Conservation (phyloP, 2,329 filamentous ascomycete species). For the Colletotrichum sp. region DNA sequence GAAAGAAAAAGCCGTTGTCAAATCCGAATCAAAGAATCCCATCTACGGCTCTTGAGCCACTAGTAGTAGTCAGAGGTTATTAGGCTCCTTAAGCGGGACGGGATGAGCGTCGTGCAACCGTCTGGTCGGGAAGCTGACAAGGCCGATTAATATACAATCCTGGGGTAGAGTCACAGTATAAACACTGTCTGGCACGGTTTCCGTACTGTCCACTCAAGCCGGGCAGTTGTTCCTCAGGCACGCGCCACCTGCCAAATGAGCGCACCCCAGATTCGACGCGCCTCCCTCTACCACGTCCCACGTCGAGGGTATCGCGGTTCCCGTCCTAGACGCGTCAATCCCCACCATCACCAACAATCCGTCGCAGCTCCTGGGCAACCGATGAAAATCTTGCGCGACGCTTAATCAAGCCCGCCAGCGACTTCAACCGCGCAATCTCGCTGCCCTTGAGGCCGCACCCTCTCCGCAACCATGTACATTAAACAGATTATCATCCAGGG, state of each 20-base stretch:
- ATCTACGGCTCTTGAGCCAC: neutral
- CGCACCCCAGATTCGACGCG: conserved; percentile 11
- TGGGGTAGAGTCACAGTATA: neutral
- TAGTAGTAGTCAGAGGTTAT: neutral
- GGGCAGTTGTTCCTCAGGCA: conserved; percentile 14
- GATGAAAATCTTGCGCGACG: conserved; percentile 18
- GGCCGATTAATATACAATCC: neutral
- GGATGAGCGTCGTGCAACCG: neutral
- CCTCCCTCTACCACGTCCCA: conserved; percentile 4
- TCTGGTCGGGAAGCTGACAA: neutral
- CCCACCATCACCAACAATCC: conserved; percentile 15
- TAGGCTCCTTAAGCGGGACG: neutral
- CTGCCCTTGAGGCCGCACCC: conserved; percentile 18
- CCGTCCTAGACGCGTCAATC: conserved; percentile 17
- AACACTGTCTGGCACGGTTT: fast-evolving
- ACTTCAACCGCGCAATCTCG: conserved; percentile 8
- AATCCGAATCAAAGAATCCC: neutral
- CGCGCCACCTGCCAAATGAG: neutral
- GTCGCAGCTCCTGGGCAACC: neutral
- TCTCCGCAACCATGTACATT: conserved; percentile 78
- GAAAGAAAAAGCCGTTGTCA: neutral
- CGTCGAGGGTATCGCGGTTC: conserved; percentile 8
- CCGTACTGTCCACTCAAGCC: neutral
- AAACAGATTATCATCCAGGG: conserved; percentile 99
- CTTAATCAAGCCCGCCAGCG: neutral